Evolutionary conservation across 2,329 filamentous ascomycete genomes (phyloP), one percentile per base, ranked within the genome.

Genomic region (Fonsecaea pugnacius): DNA sequence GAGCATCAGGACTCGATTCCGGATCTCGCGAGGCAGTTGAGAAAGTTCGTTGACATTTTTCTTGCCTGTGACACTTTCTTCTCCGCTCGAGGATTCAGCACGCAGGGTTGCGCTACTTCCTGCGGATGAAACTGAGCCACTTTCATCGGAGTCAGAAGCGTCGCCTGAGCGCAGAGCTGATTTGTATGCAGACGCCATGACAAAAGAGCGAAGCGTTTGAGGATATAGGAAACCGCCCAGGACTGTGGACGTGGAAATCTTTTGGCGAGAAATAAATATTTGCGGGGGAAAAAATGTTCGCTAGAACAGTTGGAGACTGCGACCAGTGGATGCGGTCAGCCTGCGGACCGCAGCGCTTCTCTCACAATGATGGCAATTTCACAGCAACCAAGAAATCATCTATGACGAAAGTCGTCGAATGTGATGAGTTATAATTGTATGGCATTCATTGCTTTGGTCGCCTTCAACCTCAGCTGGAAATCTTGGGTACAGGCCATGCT

Each of bases 1-100:
- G 72, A 99, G 84, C 73, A 98, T 93, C 69, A 99, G 83, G 58
- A 98, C 91, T 73, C 92, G 79, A 71, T 79, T 79, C 67, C 80
- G 79, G 32, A 79, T 76, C 75, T 69, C 63, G 8, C 61, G 50
- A 4, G 71, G 62, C 18, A 69, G 36, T 18, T 70, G 59, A 33
- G 67, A 64, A 27, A 58, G 27, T 27, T 59, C 61, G 40, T 55
- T 32, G 2, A 12, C n/a, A 73, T 54, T 72, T 69, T 43, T 83
- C 78, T 89, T 87, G 80, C 86, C 89, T 75, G 88, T 27, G 27
- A 50, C 32, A 9, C 56, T 35, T 60, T 89, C 78, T 84, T 89
- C 75, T 80, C 83, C 61, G 35, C 69, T 63, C 51, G 61, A 48
- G 10, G 60, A 58, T 16, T 65, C 64, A 14, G 55, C 65, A 14